Conservation (phyloP, 257 asterid genomes). For the Solanum etuberosum region DNA sequence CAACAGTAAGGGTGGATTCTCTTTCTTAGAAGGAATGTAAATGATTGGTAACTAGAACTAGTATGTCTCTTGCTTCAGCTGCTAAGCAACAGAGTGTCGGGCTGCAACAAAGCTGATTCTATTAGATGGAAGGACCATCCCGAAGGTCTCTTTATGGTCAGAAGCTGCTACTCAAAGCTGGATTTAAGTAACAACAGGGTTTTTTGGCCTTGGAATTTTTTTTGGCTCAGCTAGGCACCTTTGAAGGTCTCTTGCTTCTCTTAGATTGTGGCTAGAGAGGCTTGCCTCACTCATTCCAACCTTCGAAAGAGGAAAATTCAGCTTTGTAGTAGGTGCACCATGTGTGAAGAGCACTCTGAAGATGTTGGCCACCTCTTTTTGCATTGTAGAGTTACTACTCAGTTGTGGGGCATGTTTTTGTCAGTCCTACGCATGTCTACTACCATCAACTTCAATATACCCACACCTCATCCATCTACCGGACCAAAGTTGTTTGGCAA, state of each 20-base stretch:
- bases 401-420: not conserved
- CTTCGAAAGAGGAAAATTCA: not conserved
- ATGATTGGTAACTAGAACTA: not conserved
- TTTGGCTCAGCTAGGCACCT: not conserved
- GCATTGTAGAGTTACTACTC: not conserved
- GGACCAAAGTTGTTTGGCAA: not conserved
- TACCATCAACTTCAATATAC: not conserved
- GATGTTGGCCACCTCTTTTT: not conserved
- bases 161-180: not conserved
- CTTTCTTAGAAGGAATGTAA: not conserved
- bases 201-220: not conserved
- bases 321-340: not conserved
- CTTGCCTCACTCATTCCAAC: not conserved
- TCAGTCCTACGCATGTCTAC: not conserved
- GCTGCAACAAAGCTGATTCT: not conserved
- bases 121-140: not conserved
- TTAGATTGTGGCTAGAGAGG: not conserved
- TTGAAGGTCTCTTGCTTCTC: not conserved
- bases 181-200: not conserved
- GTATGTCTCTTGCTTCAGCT: not conserved
- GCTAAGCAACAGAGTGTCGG: not conserved
- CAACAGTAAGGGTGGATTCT: not conserved
- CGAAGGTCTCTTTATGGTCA: not conserved
- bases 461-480: not conserved
- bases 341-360: not conserved